These are phyloP conservation scores for Pythium aphanidermatum DNA, from an alignment of 352 stramenopile genomes.

Conservation along the genomic window DNA sequence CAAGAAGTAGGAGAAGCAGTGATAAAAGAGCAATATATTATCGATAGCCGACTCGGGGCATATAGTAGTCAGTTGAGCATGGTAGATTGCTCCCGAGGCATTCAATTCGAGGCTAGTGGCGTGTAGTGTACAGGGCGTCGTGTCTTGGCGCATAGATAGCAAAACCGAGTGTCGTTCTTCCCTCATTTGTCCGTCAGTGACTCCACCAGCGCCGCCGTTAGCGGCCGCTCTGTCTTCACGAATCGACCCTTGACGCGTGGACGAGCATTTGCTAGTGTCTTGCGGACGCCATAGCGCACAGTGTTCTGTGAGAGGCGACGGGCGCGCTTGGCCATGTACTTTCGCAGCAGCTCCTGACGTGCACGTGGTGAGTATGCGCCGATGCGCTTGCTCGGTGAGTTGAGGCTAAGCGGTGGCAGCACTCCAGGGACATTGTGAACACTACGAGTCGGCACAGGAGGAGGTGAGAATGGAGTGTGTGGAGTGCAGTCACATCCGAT, in stretches of 20 bases:
- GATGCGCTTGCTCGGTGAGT: conserved; percentile 51
- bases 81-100: background rate
- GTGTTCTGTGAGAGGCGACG: conserved; percentile 68
- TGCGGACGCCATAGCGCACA: conserved; percentile 74
- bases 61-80: background rate
- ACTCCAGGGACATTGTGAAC: conserved; percentile 38
- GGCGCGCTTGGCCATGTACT: conserved; percentile 76
- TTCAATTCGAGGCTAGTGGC: background rate
- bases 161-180: no score
- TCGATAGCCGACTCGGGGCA: conserved; percentile 1
- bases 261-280: conserved; percentile 71
- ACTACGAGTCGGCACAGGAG: conserved; percentile 13
- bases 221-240: conserved; percentile 75
- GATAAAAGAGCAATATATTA: background rate
- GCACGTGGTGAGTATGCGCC: conserved; percentile 60
- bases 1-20: conserved; percentile 16
- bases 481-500: no score
- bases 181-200: conserved; percentile 23
- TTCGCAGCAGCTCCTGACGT: conserved; percentile 56
- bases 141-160: conserved; percentile 10
- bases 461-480: conserved; percentile 4
- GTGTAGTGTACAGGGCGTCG: conserved; percentile 7
- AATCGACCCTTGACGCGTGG: conserved; percentile 76
- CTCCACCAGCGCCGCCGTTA: conserved; percentile 57
- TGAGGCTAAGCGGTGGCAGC: conserved; percentile 39